Percentiles rank a stretch among this genome's conserved stretches.
Evolutionary conservation across 768 basidiomycete species (phyloP).

Genomic region (Termitomyces sp.): DNA sequence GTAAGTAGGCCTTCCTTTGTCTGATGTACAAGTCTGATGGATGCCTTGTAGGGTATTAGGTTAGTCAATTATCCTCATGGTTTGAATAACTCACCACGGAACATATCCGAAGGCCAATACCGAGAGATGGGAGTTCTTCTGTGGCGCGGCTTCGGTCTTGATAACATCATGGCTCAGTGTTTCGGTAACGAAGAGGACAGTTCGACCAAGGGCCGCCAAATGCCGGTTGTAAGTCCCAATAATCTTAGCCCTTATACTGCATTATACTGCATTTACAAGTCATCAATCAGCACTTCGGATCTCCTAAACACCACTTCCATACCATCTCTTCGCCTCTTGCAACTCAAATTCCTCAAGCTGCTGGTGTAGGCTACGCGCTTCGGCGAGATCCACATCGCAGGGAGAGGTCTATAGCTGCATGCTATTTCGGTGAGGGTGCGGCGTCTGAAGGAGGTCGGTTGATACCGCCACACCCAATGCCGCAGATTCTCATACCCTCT

Average conservation of each 20-base stretch:
- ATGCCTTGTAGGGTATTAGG: constrained; percentile 62
- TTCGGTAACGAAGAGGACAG: constrained; percentile 83
- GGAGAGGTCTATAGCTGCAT: constrained; percentile 74
- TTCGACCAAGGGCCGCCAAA: constrained; percentile 83
- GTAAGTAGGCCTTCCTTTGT: constrained; percentile 38
- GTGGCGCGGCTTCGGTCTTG: constrained; percentile 80
- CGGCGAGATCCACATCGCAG: constrained; percentile 70
- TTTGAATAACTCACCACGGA: background rate
- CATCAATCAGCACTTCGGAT: constrained; percentile 72
- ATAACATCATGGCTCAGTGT: constrained; percentile 87
- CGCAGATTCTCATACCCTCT: constrained; percentile 18
- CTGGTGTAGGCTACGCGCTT: constrained; percentile 88
- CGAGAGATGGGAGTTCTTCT: constrained; percentile 89
- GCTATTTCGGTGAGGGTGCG: constrained; percentile 93
- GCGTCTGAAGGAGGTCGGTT: constrained; percentile 78
- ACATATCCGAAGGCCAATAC: constrained; percentile 66
- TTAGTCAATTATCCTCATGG: constrained; percentile 20
- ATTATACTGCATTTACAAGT: constrained; percentile 3
- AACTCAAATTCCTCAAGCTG: constrained; percentile 94
- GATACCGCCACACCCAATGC: background rate
- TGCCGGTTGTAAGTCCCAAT: constrained; percentile 75
- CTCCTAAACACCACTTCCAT: constrained; percentile 81
- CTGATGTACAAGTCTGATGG: background rate
- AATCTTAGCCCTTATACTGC: background rate
- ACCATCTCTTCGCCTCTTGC: constrained; percentile 92